Conservation (phyloP, 441 rosid species). For the Flueggea neowawraea region DNA sequence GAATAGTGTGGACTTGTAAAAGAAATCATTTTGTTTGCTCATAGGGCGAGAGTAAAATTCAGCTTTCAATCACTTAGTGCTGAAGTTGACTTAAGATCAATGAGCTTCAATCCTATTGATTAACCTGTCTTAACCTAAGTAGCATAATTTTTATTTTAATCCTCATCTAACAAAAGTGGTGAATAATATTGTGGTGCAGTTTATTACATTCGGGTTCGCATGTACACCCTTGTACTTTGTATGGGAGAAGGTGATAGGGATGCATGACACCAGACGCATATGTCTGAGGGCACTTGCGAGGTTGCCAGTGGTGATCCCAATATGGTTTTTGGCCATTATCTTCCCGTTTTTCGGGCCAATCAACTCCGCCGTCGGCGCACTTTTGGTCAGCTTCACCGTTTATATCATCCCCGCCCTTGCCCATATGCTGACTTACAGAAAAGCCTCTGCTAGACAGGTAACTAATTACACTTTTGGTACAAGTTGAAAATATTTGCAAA, state of each 20-base stretch:
- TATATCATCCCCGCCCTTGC: conserved; percentile 89
- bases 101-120: neutral
- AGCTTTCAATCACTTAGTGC: no score
- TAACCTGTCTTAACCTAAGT: no score
- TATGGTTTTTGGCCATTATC: conserved; percentile 95
- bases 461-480: no score
- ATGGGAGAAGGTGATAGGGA: conserved; percentile 97
- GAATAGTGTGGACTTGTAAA: no score
- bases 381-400: conserved; percentile 93
- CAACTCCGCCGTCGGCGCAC: conserved; percentile 93
- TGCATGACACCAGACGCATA: conserved; percentile 91
- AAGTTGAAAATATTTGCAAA: no score
- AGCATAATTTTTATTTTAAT: no score
- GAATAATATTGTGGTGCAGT: conserved; percentile 37
- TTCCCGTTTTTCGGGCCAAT: conserved; percentile 98
- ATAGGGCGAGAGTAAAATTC: no score
- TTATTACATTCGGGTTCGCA: conserved; percentile 96
- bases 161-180: no score
- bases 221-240: conserved; percentile 95
- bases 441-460: conserved; percentile 87
- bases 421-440: conserved; percentile 91
- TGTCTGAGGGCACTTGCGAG: conserved; percentile 87
- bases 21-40: no score
- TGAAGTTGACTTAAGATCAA: neutral
- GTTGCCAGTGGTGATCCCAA: conserved; percentile 90